These are phyloP conservation scores for Coelastrella sp. DNA, from an alignment of 139 green algal genomes.

Conservation along the genomic window DNA sequence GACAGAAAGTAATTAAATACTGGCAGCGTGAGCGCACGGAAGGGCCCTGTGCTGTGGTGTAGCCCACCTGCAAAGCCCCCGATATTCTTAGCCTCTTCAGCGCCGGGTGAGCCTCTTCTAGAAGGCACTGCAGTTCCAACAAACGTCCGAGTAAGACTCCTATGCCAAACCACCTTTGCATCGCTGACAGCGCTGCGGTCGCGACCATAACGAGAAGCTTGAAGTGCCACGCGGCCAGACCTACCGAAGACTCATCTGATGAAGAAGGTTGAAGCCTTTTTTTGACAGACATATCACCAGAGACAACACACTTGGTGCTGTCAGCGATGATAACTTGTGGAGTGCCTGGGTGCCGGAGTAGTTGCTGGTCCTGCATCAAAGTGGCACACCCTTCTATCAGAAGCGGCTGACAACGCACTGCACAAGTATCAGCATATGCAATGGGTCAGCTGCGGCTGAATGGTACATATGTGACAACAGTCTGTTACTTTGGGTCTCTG, in stretches of 20 bases:
- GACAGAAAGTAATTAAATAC: background rate
- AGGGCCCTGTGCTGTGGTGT: background rate
- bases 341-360: no score
- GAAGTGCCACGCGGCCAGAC: background rate
- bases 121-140: background rate
- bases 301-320: background rate
- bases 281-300: conserved; percentile 11
- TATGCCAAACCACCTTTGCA: no score
- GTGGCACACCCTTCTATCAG: no score
- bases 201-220: no score
- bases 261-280: background rate
- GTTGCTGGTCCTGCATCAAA: no score
- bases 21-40: no score
- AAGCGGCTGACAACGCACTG: no score
- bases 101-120: conserved; percentile 19
- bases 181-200: background rate
- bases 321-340: no score
- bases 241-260: background rate
- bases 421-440: no score
- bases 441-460: no score
- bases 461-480: no score
- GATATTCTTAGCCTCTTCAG: conserved; percentile 25
- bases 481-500: no score
- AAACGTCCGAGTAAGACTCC: background rate
- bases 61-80: background rate